Evolutionary conservation across 2,329 filamentous ascomycete genomes (phyloP).

Genomic region (Ascosphaera apis): DNA sequence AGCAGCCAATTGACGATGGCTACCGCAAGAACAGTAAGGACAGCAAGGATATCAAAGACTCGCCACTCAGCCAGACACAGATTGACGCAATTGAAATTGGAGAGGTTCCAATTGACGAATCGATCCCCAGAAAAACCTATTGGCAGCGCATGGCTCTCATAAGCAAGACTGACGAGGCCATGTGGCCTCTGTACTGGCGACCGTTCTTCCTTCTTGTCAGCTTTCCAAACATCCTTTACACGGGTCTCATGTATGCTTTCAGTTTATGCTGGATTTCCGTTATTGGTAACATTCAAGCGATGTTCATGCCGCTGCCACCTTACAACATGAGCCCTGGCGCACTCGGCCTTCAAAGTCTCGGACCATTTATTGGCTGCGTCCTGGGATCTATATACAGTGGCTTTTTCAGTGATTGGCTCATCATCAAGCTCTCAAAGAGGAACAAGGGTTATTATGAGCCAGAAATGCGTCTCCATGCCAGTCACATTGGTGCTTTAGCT

Average conservation of each 20-base stretch:
- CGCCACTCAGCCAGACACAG: not conserved
- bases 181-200: conserved; percentile 10
- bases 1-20: not conserved
- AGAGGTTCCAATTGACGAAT: conserved; percentile 4
- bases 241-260: conserved; percentile 17
- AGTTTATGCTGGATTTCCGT: conserved; percentile 18
- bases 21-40: not conserved
- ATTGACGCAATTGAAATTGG: not conserved
- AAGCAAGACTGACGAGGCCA: conserved; percentile 6
- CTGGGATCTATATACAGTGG: conserved; percentile 14
- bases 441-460: conserved; percentile 22
- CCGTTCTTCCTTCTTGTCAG: conserved; percentile 12
- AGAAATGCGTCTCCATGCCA: conserved; percentile 17
- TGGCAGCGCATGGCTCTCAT: conserved; percentile 18
- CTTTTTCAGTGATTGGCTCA: conserved; percentile 15
- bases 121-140: conserved; percentile 21
- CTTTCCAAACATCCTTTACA: conserved; percentile 28
- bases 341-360: conserved; percentile 19
- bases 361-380: conserved; percentile 18
- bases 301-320: conserved; percentile 15
- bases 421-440: conserved; percentile 14
- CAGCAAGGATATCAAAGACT: not conserved
- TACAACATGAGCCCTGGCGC: conserved; percentile 18
- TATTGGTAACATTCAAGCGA: conserved; percentile 15
- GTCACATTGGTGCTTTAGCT: not conserved